Base-by-base conservation (phyloP, 2,329 filamentous ascomycete genomes). In the Teratosphaeria gauchensis region DNA sequence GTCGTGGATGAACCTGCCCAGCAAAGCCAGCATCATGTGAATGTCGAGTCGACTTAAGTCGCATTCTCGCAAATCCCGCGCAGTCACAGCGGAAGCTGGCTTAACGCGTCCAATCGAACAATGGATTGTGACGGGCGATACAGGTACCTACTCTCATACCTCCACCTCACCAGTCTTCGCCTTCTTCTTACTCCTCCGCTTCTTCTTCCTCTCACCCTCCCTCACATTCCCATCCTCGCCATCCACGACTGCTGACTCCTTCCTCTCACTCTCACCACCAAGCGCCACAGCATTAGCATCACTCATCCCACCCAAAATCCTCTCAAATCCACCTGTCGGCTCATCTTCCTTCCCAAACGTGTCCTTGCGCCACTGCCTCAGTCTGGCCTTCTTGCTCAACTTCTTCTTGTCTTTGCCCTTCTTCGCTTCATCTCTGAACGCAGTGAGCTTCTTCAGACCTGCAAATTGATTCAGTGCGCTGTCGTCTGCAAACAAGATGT, bases 401-500 rank as follows among this genome's bases (percentile, higher is more conserved):
- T 84, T 82, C 80, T 95, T 96, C 77, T 86, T 85, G 71, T 99
- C 94, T 68, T 87, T 88, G 65, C 82, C 81, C 80, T 97, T 97
- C 82, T 95, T 94, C 68, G 92, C 89, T 2, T 81, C 78, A 71
- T 96, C 92, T 58, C 94, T 83, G 78, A 94, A 99, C 4, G 89
- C 81, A 4, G 92, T 92, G 60, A 96, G 83, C 77, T 96, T 97
- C 82, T 99, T 99, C 69, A 99, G 78, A 6, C 94, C 92, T 4
- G 87, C 92, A 70, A 88, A 99, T 64, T 92, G 82, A 74, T 99
- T 99, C 64, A 99, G 83, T 57, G 87, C 85, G 53, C 84, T 79
- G 76, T 99, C 94, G 52, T 87, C 88, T 0, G 92, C 90, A 64
- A 95, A 90, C 35, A 99, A 82, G 66, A 99, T 97, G 74, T 99